Conservation (phyloP, 1,139 yeast genomes). For the Blastobotrys buckinghamii region DNA sequence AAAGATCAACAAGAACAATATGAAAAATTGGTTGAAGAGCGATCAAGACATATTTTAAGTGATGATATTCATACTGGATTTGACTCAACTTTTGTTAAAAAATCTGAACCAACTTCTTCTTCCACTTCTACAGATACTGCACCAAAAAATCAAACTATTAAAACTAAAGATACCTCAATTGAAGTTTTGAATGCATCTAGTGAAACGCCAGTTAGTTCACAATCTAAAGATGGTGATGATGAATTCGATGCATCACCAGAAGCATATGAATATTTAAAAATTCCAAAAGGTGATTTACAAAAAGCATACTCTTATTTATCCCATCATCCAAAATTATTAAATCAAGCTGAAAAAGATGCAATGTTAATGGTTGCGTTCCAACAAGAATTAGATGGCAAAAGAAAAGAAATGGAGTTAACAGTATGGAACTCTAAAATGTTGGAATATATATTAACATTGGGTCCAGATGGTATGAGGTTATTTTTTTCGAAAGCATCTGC, state of each 20-base stretch:
- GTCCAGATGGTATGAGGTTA: slow-evolving; percentile 53
- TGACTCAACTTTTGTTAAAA: slow-evolving; percentile 71
- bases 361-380: slow-evolving; percentile 92
- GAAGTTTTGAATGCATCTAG: slow-evolving; percentile 34
- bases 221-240: slow-evolving; percentile 16
- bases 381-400: slow-evolving; percentile 58
- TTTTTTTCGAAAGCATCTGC: slow-evolving; percentile 64
- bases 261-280: slow-evolving; percentile 58
- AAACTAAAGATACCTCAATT: slow-evolving; percentile 24
- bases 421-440: slow-evolving; percentile 76
- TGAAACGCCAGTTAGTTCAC: background rate
- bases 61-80: slow-evolving; percentile 95
- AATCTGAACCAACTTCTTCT: slow-evolving; percentile 27
- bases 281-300: slow-evolving; percentile 45
- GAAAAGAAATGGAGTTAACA: slow-evolving; percentile 48
- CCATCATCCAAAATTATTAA: slow-evolving; percentile 62
- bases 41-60: slow-evolving; percentile 69
- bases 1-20: slow-evolving; percentile 62
- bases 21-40: slow-evolving; percentile 62
- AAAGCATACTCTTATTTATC: slow-evolving; percentile 49
- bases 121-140: too few relatives aligned
- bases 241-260: slow-evolving; percentile 49
- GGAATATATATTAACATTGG: slow-evolving; percentile 67
- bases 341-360: slow-evolving; percentile 85
- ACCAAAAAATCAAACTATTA: slow-evolving; percentile 2